phyloP scores from a whole-genome alignment of 345 rosid genomes.

The Moricandia arvensis region DNA sequence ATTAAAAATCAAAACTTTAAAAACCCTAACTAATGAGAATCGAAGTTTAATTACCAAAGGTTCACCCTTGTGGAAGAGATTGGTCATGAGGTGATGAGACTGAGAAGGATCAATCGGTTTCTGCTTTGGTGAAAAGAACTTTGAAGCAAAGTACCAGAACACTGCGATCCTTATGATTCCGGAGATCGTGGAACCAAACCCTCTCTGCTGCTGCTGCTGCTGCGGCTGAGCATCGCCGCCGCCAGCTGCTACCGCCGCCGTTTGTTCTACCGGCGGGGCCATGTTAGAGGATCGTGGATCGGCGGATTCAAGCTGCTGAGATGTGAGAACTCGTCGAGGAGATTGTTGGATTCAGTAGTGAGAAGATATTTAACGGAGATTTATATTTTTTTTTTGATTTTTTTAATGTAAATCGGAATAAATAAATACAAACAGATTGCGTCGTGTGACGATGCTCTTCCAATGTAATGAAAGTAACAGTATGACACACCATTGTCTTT shows the following conservation, averaged over 20 bases:
- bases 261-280: conserved; percentile 69
- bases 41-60: conserved; percentile 47
- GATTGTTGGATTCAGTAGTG: neutral
- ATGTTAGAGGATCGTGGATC: conserved; percentile 29
- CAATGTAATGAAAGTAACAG: conserved; percentile 8
- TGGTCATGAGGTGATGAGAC: conserved; percentile 56
- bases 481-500: conserved; percentile 18
- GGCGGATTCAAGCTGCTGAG: conserved; percentile 29
- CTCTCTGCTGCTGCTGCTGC: conserved; percentile 42
- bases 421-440: neutral
- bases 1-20: neutral
- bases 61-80: conserved; percentile 85
- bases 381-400: neutral
- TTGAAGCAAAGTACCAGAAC: conserved; percentile 92
- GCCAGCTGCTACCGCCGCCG: conserved; percentile 55
- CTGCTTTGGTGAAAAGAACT: conserved; percentile 77
- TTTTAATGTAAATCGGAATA: neutral
- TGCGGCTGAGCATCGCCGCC: conserved; percentile 45
- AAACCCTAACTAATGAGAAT: conserved; percentile 5
- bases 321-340: conserved; percentile 17
- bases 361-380: conserved; percentile 22
- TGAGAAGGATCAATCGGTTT: conserved; percentile 54
- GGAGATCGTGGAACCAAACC: conserved; percentile 64
- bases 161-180: conserved; percentile 85
- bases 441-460: conserved; percentile 34